A percentile compares a stretch with the other conserved stretches of the same genome.
Conservation (phyloP, 305 asterid species). For the Salvia sclarea region DNA sequence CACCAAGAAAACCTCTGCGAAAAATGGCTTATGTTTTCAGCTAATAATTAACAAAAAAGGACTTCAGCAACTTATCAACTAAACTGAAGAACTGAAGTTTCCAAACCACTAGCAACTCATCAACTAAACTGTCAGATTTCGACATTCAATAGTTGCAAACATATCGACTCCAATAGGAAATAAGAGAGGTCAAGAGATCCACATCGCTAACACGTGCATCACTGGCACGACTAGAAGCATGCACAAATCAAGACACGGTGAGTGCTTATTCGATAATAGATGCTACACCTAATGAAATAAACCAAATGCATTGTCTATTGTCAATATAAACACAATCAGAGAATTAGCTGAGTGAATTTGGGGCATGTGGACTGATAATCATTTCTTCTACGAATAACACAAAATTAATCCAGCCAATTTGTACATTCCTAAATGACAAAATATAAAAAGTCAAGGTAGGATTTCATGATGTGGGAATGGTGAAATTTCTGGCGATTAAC, state of each 20-base stretch:
- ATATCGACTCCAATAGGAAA: neutral
- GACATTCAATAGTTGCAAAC: neutral
- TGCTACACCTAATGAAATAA: neutral
- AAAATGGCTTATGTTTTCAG: neutral
- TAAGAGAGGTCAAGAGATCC: neutral
- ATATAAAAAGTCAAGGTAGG: neutral
- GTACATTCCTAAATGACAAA: conserved; percentile 6
- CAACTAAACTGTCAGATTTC: neutral
- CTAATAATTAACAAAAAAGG: neutral
- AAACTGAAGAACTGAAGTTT: neutral
- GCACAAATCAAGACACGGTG: neutral
- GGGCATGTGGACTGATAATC: neutral
- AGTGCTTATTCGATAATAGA: neutral
- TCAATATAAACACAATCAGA: neutral
- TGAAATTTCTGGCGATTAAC: neutral
- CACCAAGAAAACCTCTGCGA: conserved; percentile 5
- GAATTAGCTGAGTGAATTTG: neutral
- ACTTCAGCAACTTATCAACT: too few relatives aligned
- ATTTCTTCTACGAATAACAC: conserved; percentile 17
- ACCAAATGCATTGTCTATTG: neutral
- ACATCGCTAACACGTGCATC: neutral
- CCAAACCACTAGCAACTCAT: conserved; percentile 13
- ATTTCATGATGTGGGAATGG: neutral
- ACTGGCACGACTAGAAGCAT: too few relatives aligned
- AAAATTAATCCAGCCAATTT: neutral